Evolutionary conservation across 441 rosid genomes (phyloP), one percentile per base, ranked within the genome.

Genomic region (Gossypium lobatum): DNA sequence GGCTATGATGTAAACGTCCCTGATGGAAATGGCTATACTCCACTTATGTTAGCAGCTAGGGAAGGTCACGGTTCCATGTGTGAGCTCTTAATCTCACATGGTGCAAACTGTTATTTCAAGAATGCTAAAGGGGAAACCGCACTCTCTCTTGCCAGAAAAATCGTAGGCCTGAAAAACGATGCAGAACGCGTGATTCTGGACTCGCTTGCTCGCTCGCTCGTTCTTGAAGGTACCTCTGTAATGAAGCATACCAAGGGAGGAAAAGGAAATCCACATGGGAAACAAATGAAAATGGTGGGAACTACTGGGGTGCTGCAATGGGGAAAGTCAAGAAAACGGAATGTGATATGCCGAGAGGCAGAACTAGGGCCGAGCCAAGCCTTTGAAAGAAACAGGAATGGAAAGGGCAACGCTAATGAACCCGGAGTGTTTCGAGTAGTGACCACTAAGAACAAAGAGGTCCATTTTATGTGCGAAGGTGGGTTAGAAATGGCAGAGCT

Each of bases 41-140:
- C 99, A 2, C 89, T 95, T n/a, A 95, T 93, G 98, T 84, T 95
- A 67, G 98, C 98, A 8, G 99, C 98, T 8, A 90, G 78, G 73
- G 93, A 88, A 83, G 97, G 95, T 23, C 92, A 87, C 52, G 77
- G 85, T 8, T 70, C 83, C 37, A 81, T 87, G 79, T 89, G 99
- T 6, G 79, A 84, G 77, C 88, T 90, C 58, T 74, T 95, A 79
- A 86, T 95, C 46, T 76, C 86, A 0, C 72, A 64, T 0, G 98
- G 98, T 0, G 96, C 96, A 28, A 71, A 77, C 20, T 93, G 96
- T 18, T 78, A 87, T 17, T 81, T 75, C 21, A 90, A 76, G 85
- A 91, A 83, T 58, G 69, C 73, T 8, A 86, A 84, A 75, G 98
- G 98, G 1, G 93, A 88, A 75, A 91, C 90, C 0, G 91, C 93